phyloP scores from a whole-genome alignment of 116 monocot genomes.

The Thalassia testudinum region DNA sequence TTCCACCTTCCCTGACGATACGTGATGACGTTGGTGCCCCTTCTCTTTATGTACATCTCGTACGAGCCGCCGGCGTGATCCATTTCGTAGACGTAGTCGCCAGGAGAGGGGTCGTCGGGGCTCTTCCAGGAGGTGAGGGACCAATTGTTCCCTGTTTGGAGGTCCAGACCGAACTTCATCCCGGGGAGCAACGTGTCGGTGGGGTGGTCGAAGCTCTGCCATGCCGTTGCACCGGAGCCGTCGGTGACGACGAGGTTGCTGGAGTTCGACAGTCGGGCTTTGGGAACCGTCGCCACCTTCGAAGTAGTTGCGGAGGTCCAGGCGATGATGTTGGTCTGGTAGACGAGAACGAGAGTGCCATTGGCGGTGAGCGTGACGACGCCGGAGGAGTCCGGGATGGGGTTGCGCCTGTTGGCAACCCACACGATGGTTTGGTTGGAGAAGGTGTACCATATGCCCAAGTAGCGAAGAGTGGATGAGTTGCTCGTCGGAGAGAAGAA shows the following conservation, averaged over 20 bases:
- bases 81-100: conserved; percentile 2
- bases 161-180: conserved; percentile 24
- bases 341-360: conserved; percentile 9
- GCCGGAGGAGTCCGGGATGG: conserved; percentile 1
- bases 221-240: conserved; percentile 1
- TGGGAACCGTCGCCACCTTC: neutral
- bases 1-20: conserved; percentile 9
- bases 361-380: conserved; percentile 1
- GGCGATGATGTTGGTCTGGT: neutral
- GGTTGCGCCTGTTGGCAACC: conserved; percentile 7
- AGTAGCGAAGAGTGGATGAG: conserved; percentile 1
- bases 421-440: conserved; percentile 1
- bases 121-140: conserved; percentile 14
- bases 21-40: neutral
- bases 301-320: conserved; percentile 5
- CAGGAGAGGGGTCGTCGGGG: conserved; percentile 15
- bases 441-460: conserved; percentile 8
- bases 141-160: neutral
- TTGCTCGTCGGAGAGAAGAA: conserved; percentile 18
- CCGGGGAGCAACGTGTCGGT: conserved; percentile 30
- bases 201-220: conserved; percentile 54
- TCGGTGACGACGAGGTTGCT: conserved; percentile 35
- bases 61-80: conserved; percentile 4
- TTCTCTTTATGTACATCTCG: no score
- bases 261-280: conserved; percentile 18